Evolutionary conservation across 1,139 yeast genomes (phyloP).

Genomic region (Candida gigantensis): DNA sequence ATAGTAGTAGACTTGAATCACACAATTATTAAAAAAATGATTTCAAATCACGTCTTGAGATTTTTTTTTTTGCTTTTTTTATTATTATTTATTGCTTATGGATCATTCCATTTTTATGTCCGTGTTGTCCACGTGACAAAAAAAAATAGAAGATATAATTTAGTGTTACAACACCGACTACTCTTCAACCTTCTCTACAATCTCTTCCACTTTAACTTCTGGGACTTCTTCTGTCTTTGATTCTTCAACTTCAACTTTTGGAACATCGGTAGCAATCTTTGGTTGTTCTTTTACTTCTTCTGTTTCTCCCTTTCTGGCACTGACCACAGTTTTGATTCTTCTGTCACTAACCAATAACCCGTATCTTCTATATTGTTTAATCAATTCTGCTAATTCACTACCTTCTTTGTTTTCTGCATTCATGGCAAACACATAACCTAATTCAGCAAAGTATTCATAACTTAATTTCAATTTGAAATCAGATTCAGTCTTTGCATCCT

Average conservation of each 20-base stretch:
- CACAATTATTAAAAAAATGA: too few species aligned
- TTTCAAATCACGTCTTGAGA: too few species aligned
- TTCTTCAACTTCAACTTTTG: not conserved
- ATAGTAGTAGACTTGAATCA: too few species aligned
- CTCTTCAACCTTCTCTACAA: too few species aligned
- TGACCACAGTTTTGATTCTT: conserved; percentile 39
- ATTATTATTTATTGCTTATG: too few species aligned
- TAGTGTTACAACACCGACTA: too few species aligned
- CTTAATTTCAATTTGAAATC: conserved; percentile 46
- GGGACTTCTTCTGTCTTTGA: conserved; percentile 4
- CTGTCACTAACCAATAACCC: conserved; percentile 58
- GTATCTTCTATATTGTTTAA: conserved; percentile 59
- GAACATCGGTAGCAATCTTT: too few species aligned
- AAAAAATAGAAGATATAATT: too few species aligned
- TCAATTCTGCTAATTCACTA: conserved; percentile 36
- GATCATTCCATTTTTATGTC: too few species aligned
- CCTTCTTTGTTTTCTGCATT: conserved; percentile 33
- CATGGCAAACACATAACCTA: conserved; percentile 49
- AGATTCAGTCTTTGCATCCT: conserved; percentile 20
- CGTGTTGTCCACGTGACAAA: too few species aligned
- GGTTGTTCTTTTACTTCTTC: conserved; percentile 4
- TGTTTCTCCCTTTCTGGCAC: conserved; percentile 32
- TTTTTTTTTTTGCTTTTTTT: conserved; percentile 1
- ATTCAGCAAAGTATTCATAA: conserved; percentile 54
- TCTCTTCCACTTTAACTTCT: conserved; percentile 1